A percentile compares a stretch with the other conserved stretches of the same genome.
Conservation (phyloP, 768 basidiomycete genomes). For the Tephrocybe sp. region DNA sequence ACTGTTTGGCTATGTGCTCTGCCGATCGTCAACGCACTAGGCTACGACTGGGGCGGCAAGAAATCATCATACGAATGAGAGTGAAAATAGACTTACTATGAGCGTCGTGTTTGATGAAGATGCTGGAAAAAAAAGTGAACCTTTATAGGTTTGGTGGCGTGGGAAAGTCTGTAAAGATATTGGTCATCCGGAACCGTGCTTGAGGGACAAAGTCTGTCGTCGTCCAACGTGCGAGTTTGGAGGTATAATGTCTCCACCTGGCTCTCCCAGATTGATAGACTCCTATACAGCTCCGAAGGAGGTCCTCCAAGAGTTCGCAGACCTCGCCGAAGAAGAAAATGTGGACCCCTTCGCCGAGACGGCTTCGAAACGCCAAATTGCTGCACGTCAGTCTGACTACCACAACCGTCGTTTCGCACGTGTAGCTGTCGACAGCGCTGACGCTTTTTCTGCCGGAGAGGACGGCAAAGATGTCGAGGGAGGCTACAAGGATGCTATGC, state of each 20-base stretch:
- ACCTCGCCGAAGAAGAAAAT: constrained; percentile 92
- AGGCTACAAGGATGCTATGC: constrained; percentile 96
- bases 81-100: constrained; percentile 27
- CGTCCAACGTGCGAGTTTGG: constrained; percentile 14
- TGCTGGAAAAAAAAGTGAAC: constrained; percentile 20
- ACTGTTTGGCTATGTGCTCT: constrained; percentile 67
- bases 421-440: constrained; percentile 74
- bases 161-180: constrained; percentile 26
- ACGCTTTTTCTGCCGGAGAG: constrained; percentile 68
- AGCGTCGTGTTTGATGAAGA: constrained; percentile 6
- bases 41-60: constrained; percentile 80
- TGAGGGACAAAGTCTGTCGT: neutral
- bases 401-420: constrained; percentile 90
- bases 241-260: constrained; percentile 57
- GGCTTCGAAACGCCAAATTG: constrained; percentile 89
- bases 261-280: constrained; percentile 75
- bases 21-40: constrained; percentile 59
- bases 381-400: constrained; percentile 90
- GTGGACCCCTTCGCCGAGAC: constrained; percentile 91
- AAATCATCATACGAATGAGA: constrained; percentile 47
- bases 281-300: constrained; percentile 94
- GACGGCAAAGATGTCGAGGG: constrained; percentile 75
- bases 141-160: constrained; percentile 22
- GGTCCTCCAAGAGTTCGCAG: constrained; percentile 88
- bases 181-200: constrained; percentile 25